Evolutionary conservation across 805 yeast genomes (phyloP), one percentile per base, ranked within the genome.

Genomic region (Monosporozyma aerobia): DNA sequence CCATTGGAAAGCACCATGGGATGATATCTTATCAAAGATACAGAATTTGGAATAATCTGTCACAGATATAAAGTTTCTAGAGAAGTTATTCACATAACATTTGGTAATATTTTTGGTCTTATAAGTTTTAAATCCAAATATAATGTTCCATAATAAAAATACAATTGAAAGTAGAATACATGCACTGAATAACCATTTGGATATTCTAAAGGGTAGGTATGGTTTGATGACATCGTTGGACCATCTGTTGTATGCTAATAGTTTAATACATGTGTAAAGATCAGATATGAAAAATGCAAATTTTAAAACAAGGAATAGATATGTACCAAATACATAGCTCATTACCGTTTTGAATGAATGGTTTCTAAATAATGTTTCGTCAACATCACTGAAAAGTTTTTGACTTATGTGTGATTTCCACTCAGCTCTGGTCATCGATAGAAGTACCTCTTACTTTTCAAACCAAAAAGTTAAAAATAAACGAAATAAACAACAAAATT

Each of bases 241-340:
- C 90, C 92, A 85, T 51, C 78, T 72, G 61, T 84, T 78, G 66
- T 82, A 81, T 1, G 85, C 92, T 58, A 88, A 72, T 41, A 88
- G 76, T 59, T 78, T 80, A 53, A 88, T 69, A 65, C 92, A 80
- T 0, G 96, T 87, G 70, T 86, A 88, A 23, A 87, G 74, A 70
- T 88, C 96, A 2, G 86, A 77, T 1, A 74, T 87, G 49, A 79
- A 78, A 53, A 83, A 71, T 1, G 81, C 75, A 16, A 80, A 63
- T 45, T 80, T 73, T 49, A 87, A 64, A 19, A 77, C 57, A 22
- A 78, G 58, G 69, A 67, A 61, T 6, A 62, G 55, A 63, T 66
- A 59, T 7, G 59, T 57, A 22, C 63, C 53, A 30, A 63, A 48
- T 14, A 55, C 48, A 44, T 61, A 64, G 50, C 54, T 57, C 7